Evolutionary conservation across 495 filamentous ascomycete genomes (phyloP).

Genomic region (Hypoxylon subgilvum): DNA sequence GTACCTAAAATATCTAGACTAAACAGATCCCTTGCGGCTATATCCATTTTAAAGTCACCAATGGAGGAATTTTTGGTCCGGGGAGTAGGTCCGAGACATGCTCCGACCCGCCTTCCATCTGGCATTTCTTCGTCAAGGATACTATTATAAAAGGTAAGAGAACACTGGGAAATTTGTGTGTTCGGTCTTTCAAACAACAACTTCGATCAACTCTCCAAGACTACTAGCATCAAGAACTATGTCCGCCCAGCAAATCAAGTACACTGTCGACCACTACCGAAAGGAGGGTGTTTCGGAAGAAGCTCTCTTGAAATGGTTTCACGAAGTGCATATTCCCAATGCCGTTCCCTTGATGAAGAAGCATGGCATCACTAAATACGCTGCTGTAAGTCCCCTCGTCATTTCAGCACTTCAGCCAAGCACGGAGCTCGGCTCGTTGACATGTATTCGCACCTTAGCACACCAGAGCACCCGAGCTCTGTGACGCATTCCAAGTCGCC

Average conservation of each 20-base stretch:
- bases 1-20: no score
- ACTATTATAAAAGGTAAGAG: no score
- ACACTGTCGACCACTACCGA: slow-evolving; percentile 25
- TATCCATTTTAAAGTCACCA: no score
- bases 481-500: slow-evolving; percentile 1
- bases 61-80: no score
- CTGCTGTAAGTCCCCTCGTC: slow-evolving; percentile 13
- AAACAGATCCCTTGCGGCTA: no score
- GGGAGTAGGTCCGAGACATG: no score
- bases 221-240: slow-evolving; percentile 4
- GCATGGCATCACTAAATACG: slow-evolving; percentile 21
- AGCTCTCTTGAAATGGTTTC: slow-evolving; percentile 20
- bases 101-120: no score
- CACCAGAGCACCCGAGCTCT: not conserved
- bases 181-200: not conserved
- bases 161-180: no score
- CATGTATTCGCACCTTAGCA: not conserved
- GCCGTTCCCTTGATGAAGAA: slow-evolving; percentile 22
- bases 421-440: not conserved
- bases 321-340: slow-evolving; percentile 5
- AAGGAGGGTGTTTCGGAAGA: slow-evolving; percentile 22
- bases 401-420: not conserved
- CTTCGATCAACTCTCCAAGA: not conserved
- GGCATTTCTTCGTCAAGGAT: no score
- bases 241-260: slow-evolving; percentile 17